These are phyloP conservation scores for Phytopythium vexans DNA, from an alignment of 352 stramenopile species.

Conservation along the genomic window DNA sequence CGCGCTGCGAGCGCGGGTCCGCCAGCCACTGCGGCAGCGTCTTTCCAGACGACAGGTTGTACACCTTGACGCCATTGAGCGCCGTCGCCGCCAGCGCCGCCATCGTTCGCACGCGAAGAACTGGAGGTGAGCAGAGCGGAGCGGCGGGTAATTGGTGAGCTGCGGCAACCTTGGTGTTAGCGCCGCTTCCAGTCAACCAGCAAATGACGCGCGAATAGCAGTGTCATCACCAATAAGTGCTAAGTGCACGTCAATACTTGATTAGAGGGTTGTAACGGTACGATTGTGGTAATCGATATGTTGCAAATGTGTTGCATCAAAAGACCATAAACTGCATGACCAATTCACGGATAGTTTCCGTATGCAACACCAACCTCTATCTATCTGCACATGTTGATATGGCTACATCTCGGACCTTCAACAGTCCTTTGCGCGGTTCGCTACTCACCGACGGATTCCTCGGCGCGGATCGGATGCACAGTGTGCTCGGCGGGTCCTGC, in stretches of 20 bases:
- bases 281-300: no score
- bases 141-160: not conserved
- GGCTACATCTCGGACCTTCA: no score
- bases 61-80: conserved; percentile 94
- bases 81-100: conserved; percentile 76
- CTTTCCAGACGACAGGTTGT: conserved; percentile 94
- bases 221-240: not conserved
- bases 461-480: conserved; percentile 1
- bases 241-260: not conserved
- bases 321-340: no score
- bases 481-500: not conserved
- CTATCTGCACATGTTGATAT: no score
- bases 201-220: not conserved
- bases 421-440: not conserved
- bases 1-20: conserved; percentile 67
- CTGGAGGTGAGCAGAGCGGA: not conserved
- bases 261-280: no score
- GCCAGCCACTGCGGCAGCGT: conserved; percentile 94
- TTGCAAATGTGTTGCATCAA: no score
- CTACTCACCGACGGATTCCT: conserved; percentile 1
- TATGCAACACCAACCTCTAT: no score
- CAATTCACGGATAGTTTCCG: no score
- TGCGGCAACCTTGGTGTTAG: not conserved
- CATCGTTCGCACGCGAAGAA: conserved; percentile 28
- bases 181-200: conserved; percentile 5